A percentile compares a stretch with the other conserved stretches of the same genome.
phyloP scores from a whole-genome alignment of 2,329 filamentous ascomycete species.

The Ceratocystis smalleyi region DNA sequence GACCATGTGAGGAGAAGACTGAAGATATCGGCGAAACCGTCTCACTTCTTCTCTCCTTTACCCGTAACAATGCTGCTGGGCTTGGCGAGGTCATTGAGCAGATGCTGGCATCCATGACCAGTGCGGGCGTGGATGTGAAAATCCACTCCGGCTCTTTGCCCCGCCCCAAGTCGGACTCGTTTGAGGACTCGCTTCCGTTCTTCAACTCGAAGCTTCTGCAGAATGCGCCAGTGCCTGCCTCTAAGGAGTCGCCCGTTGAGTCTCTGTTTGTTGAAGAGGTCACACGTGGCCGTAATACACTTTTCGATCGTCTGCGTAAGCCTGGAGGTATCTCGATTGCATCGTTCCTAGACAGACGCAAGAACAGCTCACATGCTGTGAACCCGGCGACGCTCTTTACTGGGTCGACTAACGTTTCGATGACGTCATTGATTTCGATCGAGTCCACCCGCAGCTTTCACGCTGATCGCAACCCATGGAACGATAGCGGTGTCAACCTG shows the following conservation, averaged over 20 bases:
- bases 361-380: conserved; percentile 79
- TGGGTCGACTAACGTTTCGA: conserved; percentile 77
- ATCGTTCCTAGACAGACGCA: conserved; percentile 88
- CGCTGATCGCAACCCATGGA: conserved; percentile 93
- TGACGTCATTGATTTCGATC: conserved; percentile 88
- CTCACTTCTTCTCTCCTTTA: conserved; percentile 65
- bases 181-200: conserved; percentile 90
- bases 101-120: conserved; percentile 69
- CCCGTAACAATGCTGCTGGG: conserved; percentile 89
- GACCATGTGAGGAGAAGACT: conserved; percentile 39
- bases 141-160: conserved; percentile 89
- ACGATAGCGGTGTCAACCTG: conserved; percentile 90
- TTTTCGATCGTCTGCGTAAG: conserved; percentile 88
- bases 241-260: conserved; percentile 79
- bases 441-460: conserved; percentile 83
- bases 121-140: conserved; percentile 72
- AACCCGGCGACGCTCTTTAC: conserved; percentile 70
- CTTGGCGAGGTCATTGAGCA: conserved; percentile 94
- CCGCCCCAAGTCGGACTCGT: conserved; percentile 96
- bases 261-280: conserved; percentile 69
- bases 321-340: conserved; percentile 90
- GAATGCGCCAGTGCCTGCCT: conserved; percentile 65
- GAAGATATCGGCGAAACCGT: conserved; percentile 43
- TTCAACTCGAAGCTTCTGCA: conserved; percentile 95
- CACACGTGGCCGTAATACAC: conserved; percentile 60